A percentile compares a stretch with the other conserved stretches of the same genome.
phyloP scores from a whole-genome alignment of 2,329 filamentous ascomycete genomes.

The Penicillium frequentans region DNA sequence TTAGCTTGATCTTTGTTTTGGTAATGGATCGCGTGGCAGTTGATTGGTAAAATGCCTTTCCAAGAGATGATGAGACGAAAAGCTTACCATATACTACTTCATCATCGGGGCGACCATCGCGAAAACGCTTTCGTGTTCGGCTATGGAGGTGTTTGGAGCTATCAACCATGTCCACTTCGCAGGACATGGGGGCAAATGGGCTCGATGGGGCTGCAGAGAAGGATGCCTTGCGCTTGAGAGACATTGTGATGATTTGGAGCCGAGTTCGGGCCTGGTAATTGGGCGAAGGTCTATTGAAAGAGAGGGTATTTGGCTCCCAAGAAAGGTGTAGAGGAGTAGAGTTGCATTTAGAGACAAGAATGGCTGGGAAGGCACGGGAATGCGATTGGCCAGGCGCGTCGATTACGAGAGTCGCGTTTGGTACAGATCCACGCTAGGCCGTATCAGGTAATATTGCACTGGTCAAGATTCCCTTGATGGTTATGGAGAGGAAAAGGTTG shows the following conservation, averaged over 20 bases:
- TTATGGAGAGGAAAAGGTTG: not conserved
- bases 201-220: constrained; percentile 45
- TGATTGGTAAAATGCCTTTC: not conserved
- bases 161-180: constrained; percentile 31
- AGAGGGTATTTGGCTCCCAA: not conserved
- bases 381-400: constrained; percentile 20
- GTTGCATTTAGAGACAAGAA: constrained; percentile 11
- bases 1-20: constrained; percentile 14
- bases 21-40: not conserved
- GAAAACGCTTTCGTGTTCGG: constrained; percentile 59
- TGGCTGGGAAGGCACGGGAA: constrained; percentile 13
- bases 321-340: constrained; percentile 1
- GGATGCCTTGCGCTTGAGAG: constrained; percentile 60
- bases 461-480: not conserved
- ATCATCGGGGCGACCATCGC: constrained; percentile 60
- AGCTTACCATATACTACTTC: constrained; percentile 54
- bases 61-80: not conserved
- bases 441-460: constrained; percentile 27
- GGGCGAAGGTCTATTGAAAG: not conserved
- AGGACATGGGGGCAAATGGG: constrained; percentile 12
- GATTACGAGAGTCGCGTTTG: constrained; percentile 21
- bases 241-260: constrained; percentile 41
- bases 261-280: not conserved
- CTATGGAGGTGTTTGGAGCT: constrained; percentile 50
- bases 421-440: constrained; percentile 28